Evolutionary conservation across 2,329 filamentous ascomycete genomes (phyloP).

Genomic region (Microsporum ferrugineum): DNA sequence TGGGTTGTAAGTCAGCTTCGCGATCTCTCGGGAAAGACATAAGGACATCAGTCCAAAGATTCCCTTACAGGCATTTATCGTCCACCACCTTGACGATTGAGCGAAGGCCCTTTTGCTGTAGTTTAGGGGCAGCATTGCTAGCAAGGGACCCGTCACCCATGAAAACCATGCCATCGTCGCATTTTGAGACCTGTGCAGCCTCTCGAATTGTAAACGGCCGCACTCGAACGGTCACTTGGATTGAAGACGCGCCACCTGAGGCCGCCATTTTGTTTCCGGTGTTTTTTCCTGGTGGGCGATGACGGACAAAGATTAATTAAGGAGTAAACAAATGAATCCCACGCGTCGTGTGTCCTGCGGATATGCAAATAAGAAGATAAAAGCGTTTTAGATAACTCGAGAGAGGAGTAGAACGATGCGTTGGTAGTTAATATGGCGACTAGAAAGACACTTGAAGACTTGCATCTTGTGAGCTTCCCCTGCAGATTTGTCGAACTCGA

Average conservation of each 20-base stretch:
- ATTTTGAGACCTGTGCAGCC: conserved; percentile 69
- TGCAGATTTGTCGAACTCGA: neutral
- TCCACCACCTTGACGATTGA: conserved; percentile 94
- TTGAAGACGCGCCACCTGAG: conserved; percentile 38
- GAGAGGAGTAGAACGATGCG: conserved; percentile 2
- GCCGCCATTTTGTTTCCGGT: conserved; percentile 27
- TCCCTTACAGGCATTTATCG: conserved; percentile 79
- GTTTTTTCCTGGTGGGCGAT: neutral
- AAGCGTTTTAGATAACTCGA: neutral
- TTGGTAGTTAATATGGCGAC: neutral
- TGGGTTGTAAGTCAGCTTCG: neutral
- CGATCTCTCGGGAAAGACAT: conserved; percentile 1
- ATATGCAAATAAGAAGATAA: neutral
- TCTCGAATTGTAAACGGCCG: conserved; percentile 71
- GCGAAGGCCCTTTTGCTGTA: conserved; percentile 74
- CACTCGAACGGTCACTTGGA: conserved; percentile 47
- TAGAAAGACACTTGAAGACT: conserved; percentile 5
- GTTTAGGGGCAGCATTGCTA: conserved; percentile 70
- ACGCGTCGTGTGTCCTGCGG: neutral
- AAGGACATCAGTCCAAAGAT: neutral
- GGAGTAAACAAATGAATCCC: conserved; percentile 5
- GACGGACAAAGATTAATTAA: neutral
- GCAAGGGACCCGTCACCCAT: conserved; percentile 94
- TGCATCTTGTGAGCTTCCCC: neutral
- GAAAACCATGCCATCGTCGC: conserved; percentile 78